phyloP scores from a whole-genome alignment of 768 basidiomycete species.

The Hemileccinum rubropunctum region DNA sequence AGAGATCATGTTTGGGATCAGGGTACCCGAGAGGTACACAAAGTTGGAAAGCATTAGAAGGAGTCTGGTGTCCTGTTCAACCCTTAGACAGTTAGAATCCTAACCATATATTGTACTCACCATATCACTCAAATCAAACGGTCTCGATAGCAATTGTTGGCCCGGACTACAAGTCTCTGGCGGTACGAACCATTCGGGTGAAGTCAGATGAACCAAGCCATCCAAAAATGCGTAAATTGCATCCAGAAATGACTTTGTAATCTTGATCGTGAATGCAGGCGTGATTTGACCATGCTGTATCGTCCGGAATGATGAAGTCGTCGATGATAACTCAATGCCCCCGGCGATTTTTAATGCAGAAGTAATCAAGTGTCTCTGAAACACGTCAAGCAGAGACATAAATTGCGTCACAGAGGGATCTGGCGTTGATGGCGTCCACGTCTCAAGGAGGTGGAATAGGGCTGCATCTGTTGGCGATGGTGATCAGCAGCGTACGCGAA shows the following conservation, averaged over 20 bases:
- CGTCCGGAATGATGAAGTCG: constrained; percentile 46
- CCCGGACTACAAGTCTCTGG: constrained; percentile 6
- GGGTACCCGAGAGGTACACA: constrained; percentile 60
- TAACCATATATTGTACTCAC: constrained; percentile 38
- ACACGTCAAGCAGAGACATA: constrained; percentile 72
- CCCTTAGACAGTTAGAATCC: not conserved
- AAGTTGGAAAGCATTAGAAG: constrained; percentile 91
- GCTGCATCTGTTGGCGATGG: constrained; percentile 62
- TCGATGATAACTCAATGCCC: constrained; percentile 57
- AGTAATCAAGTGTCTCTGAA: constrained; percentile 76
- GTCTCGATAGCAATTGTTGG: constrained; percentile 26
- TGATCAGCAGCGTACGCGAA: constrained; percentile 3
- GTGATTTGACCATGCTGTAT: constrained; percentile 62
- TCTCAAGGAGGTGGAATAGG: constrained; percentile 79
- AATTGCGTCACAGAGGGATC: constrained; percentile 71
- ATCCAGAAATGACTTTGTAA: constrained; percentile 84
- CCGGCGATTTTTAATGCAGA: constrained; percentile 79
- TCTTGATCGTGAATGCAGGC: constrained; percentile 63
- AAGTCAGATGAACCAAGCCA: constrained; percentile 78
- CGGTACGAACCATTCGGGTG: constrained; percentile 53
- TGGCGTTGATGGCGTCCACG: constrained; percentile 67
- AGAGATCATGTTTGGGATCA: constrained; percentile 77
- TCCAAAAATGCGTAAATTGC: constrained; percentile 82
- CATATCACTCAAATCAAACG: constrained; percentile 56
- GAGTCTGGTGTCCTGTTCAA: constrained; percentile 75